Evolutionary conservation across 345 rosid species (phyloP).

Genomic region (Cochlearia excelsa): DNA sequence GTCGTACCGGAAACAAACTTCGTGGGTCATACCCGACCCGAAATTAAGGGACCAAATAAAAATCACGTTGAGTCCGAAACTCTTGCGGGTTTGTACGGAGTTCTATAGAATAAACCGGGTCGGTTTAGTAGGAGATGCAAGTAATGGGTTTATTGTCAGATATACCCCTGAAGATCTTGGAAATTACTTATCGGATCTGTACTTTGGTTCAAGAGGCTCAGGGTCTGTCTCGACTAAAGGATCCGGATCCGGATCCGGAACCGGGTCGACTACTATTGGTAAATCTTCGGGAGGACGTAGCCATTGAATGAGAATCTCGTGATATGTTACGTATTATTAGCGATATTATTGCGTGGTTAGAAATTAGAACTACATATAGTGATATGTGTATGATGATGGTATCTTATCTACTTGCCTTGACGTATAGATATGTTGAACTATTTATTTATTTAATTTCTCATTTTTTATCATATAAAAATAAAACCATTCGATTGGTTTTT

Average conservation of each 20-base stretch:
- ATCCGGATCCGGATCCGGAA: slow-evolving; percentile 34
- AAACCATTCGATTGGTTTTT: too few relatives aligned
- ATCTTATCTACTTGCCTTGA: slow-evolving; percentile 2
- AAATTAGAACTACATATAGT: not conserved
- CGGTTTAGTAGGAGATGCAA: slow-evolving; percentile 28
- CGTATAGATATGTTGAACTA: not conserved
- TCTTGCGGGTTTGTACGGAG: slow-evolving; percentile 45
- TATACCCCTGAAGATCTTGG: slow-evolving; percentile 73
- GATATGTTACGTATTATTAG: slow-evolving; percentile 1
- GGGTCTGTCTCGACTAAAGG: slow-evolving; percentile 31
- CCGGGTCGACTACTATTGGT: slow-evolving; percentile 28
- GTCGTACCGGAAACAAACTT: slow-evolving; percentile 51
- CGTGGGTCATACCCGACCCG: slow-evolving; percentile 70
- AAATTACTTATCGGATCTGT: slow-evolving; percentile 55
- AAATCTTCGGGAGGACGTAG: slow-evolving; percentile 26
- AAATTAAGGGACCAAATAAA: slow-evolving; percentile 59
- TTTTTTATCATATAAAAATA: too few relatives aligned
- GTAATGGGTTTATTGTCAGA: slow-evolving; percentile 35
- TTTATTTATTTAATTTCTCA: too few relatives aligned
- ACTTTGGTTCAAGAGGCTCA: slow-evolving; percentile 37
- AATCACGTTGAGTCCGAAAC: slow-evolving; percentile 47
- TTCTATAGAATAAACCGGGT: slow-evolving; percentile 49
- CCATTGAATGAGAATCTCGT: slow-evolving; percentile 19
- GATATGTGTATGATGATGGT: slow-evolving; percentile 10
- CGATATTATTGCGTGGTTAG: too few relatives aligned